Conservation (phyloP, 2,329 filamentous ascomycete species). For the Bretziella fagacearum region DNA sequence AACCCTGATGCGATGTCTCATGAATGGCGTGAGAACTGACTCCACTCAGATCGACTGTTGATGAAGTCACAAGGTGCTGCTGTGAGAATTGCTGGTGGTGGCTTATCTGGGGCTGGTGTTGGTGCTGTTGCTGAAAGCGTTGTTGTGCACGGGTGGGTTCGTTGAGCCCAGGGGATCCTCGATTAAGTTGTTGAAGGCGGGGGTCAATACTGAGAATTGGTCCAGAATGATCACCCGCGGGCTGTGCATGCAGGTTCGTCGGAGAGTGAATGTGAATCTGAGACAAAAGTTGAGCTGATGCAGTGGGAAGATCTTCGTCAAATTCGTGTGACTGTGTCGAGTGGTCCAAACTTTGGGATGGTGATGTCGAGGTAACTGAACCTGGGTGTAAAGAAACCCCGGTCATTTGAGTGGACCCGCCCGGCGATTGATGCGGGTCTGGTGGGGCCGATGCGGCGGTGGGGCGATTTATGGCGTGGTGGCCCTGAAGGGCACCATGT, state of each 20-base stretch:
- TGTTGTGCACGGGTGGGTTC: neutral
- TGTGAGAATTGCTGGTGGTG: slow-evolving; percentile 3
- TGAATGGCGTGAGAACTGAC: slow-evolving; percentile 12
- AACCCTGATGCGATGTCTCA: slow-evolving; percentile 2
- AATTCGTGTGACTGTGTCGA: neutral
- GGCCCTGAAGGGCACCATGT: slow-evolving; percentile 8
- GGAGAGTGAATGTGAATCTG: slow-evolving; percentile 10
- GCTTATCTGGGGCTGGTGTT: neutral
- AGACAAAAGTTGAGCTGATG: slow-evolving; percentile 4
- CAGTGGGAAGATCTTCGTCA: neutral
- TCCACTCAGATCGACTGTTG: slow-evolving; percentile 8
- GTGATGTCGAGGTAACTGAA: neutral
- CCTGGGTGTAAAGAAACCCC: neutral
- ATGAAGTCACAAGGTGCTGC: slow-evolving; percentile 7
- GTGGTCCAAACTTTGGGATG: neutral
- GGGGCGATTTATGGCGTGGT: slow-evolving; percentile 13
- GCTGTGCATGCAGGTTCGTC: slow-evolving; percentile 5
- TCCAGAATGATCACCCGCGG: neutral
- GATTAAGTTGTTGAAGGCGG: neutral
- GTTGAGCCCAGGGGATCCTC: neutral
- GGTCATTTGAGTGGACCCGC: slow-evolving; percentile 1
- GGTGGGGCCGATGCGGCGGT: slow-evolving; percentile 12
- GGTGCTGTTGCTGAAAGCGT: slow-evolving; percentile 3
- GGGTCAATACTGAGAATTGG: neutral
- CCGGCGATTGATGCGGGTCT: slow-evolving; percentile 3